Base-by-base conservation (phyloP, 179 eudicot species). In the Silene vulgaris region DNA sequence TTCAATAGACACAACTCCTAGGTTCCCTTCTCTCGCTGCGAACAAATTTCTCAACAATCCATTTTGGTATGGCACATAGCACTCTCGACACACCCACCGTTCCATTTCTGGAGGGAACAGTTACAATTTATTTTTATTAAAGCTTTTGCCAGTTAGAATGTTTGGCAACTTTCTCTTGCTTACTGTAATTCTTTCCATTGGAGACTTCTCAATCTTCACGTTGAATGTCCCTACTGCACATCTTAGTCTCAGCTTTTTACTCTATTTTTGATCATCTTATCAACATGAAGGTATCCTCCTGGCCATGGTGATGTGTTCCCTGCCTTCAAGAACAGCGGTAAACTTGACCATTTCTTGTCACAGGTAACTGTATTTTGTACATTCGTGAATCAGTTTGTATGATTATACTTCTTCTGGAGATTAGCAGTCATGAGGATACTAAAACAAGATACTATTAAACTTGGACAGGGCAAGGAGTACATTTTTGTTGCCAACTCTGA, bases 281-380 rank as follows among this genome's bases (percentile, higher is more conserved):
- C 8, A 30, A 73, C 37, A 12, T 88, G 71, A 81, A 96, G 99
- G 99, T 90, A 96, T 74, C 99, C 99, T 71, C 99, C 99, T 83
- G 99, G 99, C 76, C 99, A 96, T 69, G 99, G 99, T 78, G 99
- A 96, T 81, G 99, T 96, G 40, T 96, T 96, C 86, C 85, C 98
- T 37, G 83, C 99, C 81, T 83, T 96, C 83, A 89, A 78, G 90
- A 96, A 96, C 74, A 96, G 99, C 78, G 99, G 99, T 78, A 96
- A 93, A 75, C 97, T 96, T 77, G 98, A 96, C 80, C 75, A 85
- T 48, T 87, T 96, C 69, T 82, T 96, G 80, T 87, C 99, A 43
- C 89, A 92, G 99, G 99, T 95, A 69, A 75, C 19, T 43, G 12
- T 43, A 54, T 17, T 12, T 64, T 16, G n/a, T 8, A 29, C 35